A percentile compares a stretch with the other conserved stretches of the same genome.
Conservation (phyloP, 192 early-diverging fungal genomes). For the Backusella psychrophila region DNA sequence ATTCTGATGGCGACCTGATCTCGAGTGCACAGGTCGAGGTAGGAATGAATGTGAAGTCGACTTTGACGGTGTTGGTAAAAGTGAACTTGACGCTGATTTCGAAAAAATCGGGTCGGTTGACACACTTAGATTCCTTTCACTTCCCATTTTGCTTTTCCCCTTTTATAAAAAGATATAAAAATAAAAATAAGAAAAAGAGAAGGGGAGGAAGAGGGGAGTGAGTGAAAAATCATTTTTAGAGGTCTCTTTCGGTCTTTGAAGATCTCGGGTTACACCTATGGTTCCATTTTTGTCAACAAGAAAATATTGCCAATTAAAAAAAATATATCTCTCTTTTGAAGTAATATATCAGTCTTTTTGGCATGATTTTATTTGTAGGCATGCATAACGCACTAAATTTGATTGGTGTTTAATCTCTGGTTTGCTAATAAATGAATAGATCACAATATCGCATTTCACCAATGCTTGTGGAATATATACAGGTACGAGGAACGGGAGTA, state of each 20-base stretch:
- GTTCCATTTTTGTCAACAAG: background rate
- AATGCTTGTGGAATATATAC: too few relatives aligned
- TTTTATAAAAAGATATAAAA: background rate
- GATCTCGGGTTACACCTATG: background rate
- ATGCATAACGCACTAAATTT: too few relatives aligned
- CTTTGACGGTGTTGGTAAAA: background rate
- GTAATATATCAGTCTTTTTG: too few relatives aligned
- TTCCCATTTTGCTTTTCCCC: background rate
- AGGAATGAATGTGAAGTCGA: background rate
- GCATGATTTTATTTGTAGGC: too few relatives aligned
- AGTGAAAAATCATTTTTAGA: background rate
- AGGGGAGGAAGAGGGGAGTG: background rate
- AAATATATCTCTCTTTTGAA: too few relatives aligned
- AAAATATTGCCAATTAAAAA: background rate
- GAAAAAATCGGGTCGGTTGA: background rate
- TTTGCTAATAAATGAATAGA: too few relatives aligned
- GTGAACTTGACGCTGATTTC: background rate
- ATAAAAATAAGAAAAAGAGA: background rate
- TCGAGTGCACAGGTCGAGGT: background rate
- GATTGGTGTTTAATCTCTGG: too few relatives aligned
- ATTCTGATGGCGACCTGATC: background rate
- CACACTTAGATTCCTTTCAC: background rate
- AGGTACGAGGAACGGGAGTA: too few relatives aligned
- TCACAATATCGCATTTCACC: too few relatives aligned
- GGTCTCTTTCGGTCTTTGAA: background rate